Evolutionary conservation across 345 rosid species (phyloP), one percentile per base, ranked within the genome.

Genomic region (Adansonia digitata): DNA sequence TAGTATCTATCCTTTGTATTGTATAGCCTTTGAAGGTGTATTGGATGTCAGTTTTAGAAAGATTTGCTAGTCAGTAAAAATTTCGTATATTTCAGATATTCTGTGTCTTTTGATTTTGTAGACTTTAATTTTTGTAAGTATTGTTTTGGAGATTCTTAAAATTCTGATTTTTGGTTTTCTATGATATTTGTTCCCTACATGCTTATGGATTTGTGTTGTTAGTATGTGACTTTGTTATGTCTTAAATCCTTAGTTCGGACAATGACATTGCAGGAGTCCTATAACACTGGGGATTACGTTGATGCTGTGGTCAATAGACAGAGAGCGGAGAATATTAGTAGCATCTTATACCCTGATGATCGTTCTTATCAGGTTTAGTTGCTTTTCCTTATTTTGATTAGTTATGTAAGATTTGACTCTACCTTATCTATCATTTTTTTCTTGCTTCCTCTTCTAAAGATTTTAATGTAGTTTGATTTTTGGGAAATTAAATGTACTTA

Each of bases 231-330:
- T 4, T 57, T 27, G n/a, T 57, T 57, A 57, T 27, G 18, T 26
- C 63, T 57, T 27, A 26, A 57, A 57, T 57, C 8, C 35, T 57
- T 5, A 9, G 34, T 26, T 57, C 27, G 63, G 17, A 57, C 6
- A 18, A 26, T 57, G 37, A 7, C 63, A 56, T 24, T 57, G 60
- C 79, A 84, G 87, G 87, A 82, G 73, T 80, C 85, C 18, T 82
- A 43, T 80, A 85, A 81, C 65, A 83, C 88, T 22, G 88, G 88
- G 29, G 88, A 83, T 68, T 85, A 85, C 67, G 78, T 83, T 46
- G 76, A 83, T 75, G 86, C 88, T 52, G 86, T 85, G 76, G 86
- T 83, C 56, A 76, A 79, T 59, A 77, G 86, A 74, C 86, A 83
- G 78, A 79, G 61, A 39, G 84, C 86, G 31, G 88, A 85, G 73